Evolutionary conservation across 768 basidiomycete genomes (phyloP).

Genomic region (Leccinum fibrillosum): DNA sequence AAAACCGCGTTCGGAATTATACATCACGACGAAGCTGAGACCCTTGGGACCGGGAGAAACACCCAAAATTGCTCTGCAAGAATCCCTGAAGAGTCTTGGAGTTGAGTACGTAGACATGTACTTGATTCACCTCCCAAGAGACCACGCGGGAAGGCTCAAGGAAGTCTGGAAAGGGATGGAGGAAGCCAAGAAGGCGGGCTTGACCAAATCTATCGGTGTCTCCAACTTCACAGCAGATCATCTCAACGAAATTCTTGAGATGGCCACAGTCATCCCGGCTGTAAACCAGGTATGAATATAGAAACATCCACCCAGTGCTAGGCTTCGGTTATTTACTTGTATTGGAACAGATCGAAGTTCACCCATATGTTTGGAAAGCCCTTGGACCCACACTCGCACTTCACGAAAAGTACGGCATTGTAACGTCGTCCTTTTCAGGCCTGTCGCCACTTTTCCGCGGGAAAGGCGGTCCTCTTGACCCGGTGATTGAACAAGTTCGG

Average conservation of each 20-base stretch:
- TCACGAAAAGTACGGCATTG: conserved; percentile 36
- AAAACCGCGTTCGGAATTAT: conserved; percentile 53
- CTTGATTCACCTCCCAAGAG: conserved; percentile 50
- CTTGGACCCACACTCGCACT: conserved; percentile 34
- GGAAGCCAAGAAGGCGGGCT: conserved; percentile 43
- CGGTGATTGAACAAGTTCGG: conserved; percentile 35
- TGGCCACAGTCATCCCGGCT: conserved; percentile 44
- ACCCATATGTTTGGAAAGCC: conserved; percentile 49
- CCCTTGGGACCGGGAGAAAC: conserved; percentile 36
- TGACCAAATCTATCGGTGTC: conserved; percentile 46
- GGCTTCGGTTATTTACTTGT: not conserved
- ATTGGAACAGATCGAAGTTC: conserved; percentile 44
- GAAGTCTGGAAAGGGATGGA: conserved; percentile 64
- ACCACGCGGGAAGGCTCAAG: conserved; percentile 41
- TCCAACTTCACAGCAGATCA: conserved; percentile 50
- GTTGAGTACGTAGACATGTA: conserved; percentile 61
- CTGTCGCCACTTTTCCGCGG: conserved; percentile 37
- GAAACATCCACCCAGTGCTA: not conserved
- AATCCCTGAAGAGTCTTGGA: conserved; percentile 53
- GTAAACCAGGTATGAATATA: conserved; percentile 47
- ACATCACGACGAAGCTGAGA: conserved; percentile 57
- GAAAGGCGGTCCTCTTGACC: conserved; percentile 38
- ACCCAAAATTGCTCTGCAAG: conserved; percentile 46
- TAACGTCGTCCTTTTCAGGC: conserved; percentile 39
- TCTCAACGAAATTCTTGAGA: conserved; percentile 42